phyloP scores from a whole-genome alignment of 2,329 filamentous ascomycete species.

The Phaeosphaeriaceae sp. region DNA sequence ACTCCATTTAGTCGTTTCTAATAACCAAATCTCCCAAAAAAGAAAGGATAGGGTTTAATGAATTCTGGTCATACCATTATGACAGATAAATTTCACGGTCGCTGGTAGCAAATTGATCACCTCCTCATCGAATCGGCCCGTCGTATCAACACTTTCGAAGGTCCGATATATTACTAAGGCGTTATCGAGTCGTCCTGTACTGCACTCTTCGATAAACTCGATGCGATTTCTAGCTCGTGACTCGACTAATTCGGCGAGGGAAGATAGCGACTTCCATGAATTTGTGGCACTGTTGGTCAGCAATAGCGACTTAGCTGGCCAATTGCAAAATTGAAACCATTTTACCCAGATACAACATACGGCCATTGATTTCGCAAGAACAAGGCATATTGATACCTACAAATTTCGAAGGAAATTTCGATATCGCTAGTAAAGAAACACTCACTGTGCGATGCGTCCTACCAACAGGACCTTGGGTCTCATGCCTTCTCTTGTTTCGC shows the following conservation, averaged over 20 bases:
- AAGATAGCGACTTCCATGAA: slow-evolving; percentile 66
- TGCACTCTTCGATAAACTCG: slow-evolving; percentile 73
- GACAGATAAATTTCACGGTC: slow-evolving; percentile 49
- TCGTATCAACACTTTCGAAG: slow-evolving; percentile 67
- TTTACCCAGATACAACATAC: too few species aligned
- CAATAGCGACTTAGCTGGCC: not conserved
- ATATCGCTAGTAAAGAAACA: slow-evolving; percentile 16
- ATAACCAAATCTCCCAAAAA: not conserved
- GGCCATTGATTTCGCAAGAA: too few species aligned
- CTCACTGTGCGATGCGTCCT: slow-evolving; percentile 68
- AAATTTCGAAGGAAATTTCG: too few species aligned
- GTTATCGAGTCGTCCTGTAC: slow-evolving; percentile 69
- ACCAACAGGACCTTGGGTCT: slow-evolving; percentile 68
- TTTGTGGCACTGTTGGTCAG: slow-evolving; percentile 64
- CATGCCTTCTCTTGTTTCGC: slow-evolving; percentile 16
- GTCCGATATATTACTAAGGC: slow-evolving; percentile 73
- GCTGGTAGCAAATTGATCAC: slow-evolving; percentile 61
- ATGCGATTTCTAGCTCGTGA: slow-evolving; percentile 66
- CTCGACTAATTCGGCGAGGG: slow-evolving; percentile 69
- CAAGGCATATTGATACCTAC: too few species aligned
- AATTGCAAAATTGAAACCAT: too few species aligned
- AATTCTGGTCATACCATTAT: slow-evolving; percentile 50
- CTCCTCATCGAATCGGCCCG: slow-evolving; percentile 74
- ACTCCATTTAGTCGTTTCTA: not conserved
- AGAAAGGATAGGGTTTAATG: not conserved